Conservation (phyloP, 2,329 filamentous ascomycete species). For the Waltergamsia citrina region DNA sequence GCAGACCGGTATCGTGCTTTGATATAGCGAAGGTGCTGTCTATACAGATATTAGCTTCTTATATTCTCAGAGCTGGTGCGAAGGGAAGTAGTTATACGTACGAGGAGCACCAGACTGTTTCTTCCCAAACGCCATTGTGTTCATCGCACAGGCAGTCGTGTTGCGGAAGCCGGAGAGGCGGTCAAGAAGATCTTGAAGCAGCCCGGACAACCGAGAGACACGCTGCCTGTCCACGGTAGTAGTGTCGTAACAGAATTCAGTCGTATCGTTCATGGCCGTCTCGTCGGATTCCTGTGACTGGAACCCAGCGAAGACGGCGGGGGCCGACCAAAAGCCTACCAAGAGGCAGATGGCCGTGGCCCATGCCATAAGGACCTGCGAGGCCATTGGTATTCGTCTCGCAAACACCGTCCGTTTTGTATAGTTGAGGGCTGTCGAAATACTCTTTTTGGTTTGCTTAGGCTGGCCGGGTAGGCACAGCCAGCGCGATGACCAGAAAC, state of each 20-base stretch:
- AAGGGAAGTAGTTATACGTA: background rate
- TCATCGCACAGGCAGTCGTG: background rate
- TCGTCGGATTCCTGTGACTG: too few relatives aligned
- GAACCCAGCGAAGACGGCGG: constrained; percentile 1
- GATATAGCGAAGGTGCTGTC: background rate
- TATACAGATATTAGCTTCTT: background rate
- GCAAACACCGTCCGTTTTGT: background rate
- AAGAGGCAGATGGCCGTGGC: constrained; percentile 3
- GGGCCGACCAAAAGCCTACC: constrained; percentile 4
- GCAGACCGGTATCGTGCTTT: background rate
- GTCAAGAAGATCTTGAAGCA: too few relatives aligned
- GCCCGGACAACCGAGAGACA: too few relatives aligned
- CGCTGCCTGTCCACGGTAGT: too few relatives aligned
- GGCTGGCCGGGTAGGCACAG: constrained; percentile 4
- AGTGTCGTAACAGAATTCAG: too few relatives aligned
- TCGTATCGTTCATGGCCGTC: too few relatives aligned
- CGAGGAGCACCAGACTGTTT: constrained; percentile 1
- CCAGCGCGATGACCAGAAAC: constrained; percentile 1
- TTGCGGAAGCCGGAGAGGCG: too few relatives aligned
- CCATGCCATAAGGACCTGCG: constrained; percentile 4
- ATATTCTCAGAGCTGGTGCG: background rate
- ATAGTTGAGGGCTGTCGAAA: background rate
- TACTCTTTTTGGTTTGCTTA: background rate
- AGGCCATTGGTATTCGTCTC: background rate
- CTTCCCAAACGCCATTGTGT: constrained; percentile 2